Base-by-base conservation (phyloP, 1,284 basidiomycete genomes). In the Retiboletus flavoniger region DNA sequence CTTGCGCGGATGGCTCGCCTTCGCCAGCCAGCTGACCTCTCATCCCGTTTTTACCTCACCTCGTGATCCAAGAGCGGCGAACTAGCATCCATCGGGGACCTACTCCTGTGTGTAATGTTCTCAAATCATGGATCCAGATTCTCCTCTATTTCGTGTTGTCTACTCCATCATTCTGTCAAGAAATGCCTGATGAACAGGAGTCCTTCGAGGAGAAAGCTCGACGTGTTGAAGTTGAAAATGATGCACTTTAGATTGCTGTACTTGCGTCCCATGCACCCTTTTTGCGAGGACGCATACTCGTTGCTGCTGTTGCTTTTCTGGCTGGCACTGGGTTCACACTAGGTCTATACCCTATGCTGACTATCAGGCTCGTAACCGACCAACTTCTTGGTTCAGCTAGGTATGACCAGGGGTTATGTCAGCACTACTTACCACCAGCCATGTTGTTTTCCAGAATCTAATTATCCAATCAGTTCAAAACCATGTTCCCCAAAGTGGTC, bases 231-330 rank as follows among this genome's bases (percentile, higher is more conserved):
- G 11, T 43, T 14, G 46, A 17, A 46, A 16, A 14, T 13, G 2
- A 47, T 28, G n/a, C 6, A 11, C 19, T 42, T 41, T 14, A n/a
- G 34, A 46, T 47, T 17, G 21, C 38, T 9, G 13, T 17, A 3
- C 40, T 50, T 34, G 39, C 39, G 3, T 42, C 48, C 4, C 3
- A 58, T 39, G 34, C 31, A 6, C 36, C 43, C 16, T 41, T 46
- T 11, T 39, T 60, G 9, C 58, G 55, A 29, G 58, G 59, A 11
- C 39, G 47, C 21, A 52, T 32, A 26, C 44, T 60, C 34, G 50
- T 54, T 41, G 13, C 55, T 9, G 36, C 40, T 2, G 13, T 59
- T 28, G 55, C 58, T 35, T 57, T 57, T 35, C 49, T 60, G 24
- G 41, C 41, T 28, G 40, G 40, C 11, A 19, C 41, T 46, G 39